A percentile compares a stretch with the other conserved stretches of the same genome.
phyloP scores from a whole-genome alignment of 305 asterid genomes.

The Rubia balearica region DNA sequence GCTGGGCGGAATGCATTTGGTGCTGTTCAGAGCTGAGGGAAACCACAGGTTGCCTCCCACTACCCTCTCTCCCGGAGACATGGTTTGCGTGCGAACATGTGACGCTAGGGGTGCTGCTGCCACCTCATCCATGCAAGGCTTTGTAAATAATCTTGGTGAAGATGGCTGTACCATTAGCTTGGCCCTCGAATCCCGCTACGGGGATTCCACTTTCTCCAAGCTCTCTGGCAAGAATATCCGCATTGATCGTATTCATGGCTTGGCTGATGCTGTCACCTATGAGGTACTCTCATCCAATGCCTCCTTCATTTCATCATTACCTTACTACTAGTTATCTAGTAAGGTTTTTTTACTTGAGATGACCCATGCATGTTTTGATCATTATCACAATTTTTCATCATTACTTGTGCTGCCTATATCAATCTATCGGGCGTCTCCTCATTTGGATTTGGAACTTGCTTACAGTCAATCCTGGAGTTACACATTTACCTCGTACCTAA shows the following conservation, averaged over 20 bases:
- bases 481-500: neutral
- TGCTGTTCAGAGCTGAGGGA: constrained; percentile 78
- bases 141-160: constrained; percentile 82
- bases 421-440: neutral
- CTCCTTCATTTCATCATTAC: neutral
- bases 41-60: constrained; percentile 90
- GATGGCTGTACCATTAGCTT: constrained; percentile 89
- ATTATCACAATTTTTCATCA: neutral
- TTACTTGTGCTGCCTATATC: neutral
- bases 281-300: constrained; percentile 47
- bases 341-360: too few relatives aligned
- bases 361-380: neutral
- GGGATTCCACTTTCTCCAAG: constrained; percentile 87
- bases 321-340: neutral
- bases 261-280: constrained; percentile 92
- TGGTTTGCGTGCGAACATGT: constrained; percentile 90
- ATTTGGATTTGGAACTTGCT: neutral
- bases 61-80: constrained; percentile 95
- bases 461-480: neutral
- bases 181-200: constrained; percentile 93
- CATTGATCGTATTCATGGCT: constrained; percentile 87
- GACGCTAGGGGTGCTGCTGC: constrained; percentile 91
- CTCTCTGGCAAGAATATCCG: constrained; percentile 87
- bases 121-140: constrained; percentile 88
- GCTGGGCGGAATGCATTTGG: constrained; percentile 96